Conservation (phyloP, 768 basidiomycete species). For the Termitomyces heimii region DNA sequence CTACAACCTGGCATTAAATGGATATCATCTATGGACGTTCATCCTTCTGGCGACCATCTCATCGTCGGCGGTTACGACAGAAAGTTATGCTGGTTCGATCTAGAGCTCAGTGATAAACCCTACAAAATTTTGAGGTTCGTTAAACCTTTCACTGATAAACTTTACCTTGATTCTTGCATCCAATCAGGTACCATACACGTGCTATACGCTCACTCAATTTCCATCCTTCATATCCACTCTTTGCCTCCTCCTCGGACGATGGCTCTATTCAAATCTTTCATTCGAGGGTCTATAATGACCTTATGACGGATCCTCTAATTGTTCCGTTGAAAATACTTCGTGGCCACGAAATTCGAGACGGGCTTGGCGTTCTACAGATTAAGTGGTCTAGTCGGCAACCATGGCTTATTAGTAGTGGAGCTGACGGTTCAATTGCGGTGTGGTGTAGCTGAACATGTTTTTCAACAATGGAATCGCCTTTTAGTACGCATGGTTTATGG, state of each 20-base stretch:
- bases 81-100: conserved; percentile 98
- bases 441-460: conserved; percentile 66
- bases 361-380: conserved; percentile 86
- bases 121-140: conserved; percentile 90
- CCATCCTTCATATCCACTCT: conserved; percentile 92
- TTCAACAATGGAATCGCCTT: not conserved
- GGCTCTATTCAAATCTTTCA: conserved; percentile 98
- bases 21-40: conserved; percentile 97
- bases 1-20: conserved; percentile 91
- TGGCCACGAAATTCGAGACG: conserved; percentile 83
- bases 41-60: conserved; percentile 92
- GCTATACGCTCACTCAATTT: conserved; percentile 92
- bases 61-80: conserved; percentile 98
- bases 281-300: conserved; percentile 87
- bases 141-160: conserved; percentile 6
- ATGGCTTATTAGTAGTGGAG: conserved; percentile 90
- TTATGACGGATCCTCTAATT: conserved; percentile 96
- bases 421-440: conserved; percentile 82
- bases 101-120: conserved; percentile 93
- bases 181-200: conserved; percentile 79
- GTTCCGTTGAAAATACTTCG: conserved; percentile 95
- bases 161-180: conserved; percentile 4
- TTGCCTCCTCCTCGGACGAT: conserved; percentile 95
- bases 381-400: conserved; percentile 87
- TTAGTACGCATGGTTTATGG: not conserved